Percentiles rank a stretch among this genome's conserved stretches.
Evolutionary conservation across 345 rosid genomes (phyloP).

Genomic region (Eucalyptus erythrocorys): DNA sequence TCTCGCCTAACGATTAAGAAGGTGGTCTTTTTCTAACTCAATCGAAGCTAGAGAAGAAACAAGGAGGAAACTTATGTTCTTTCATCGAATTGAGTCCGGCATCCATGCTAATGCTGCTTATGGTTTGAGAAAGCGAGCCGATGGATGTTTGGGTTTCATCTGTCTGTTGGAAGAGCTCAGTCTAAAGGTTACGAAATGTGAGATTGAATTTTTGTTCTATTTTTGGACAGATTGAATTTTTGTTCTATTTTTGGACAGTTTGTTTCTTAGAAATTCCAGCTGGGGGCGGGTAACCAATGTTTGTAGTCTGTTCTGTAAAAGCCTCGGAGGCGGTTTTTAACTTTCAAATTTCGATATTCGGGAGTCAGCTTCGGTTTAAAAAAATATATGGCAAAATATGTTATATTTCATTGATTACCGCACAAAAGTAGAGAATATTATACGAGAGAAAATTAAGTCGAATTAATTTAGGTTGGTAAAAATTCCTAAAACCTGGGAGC

Average conservation of each 20-base stretch:
- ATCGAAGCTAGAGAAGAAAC: not conserved
- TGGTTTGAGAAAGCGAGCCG: not conserved
- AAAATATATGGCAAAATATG: fast-evolving
- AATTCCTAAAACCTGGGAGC: not conserved
- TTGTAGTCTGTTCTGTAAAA: not conserved
- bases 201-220: not conserved
- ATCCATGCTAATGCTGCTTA: not conserved
- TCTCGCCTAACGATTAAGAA: not conserved
- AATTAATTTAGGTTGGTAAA: not conserved
- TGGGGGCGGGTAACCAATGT: not conserved
- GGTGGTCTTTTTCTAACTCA: not conserved
- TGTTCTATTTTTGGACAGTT: not conserved
- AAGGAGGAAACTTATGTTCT: not conserved
- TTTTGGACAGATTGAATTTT: not conserved
- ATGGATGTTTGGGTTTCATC: not conserved
- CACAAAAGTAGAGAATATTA: fast-evolving
- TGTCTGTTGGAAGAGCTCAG: too few species aligned
- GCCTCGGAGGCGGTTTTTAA: not conserved
- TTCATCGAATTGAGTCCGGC: not conserved
- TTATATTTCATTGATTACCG: not conserved
- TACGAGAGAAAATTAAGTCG: not conserved
- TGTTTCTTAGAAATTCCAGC: not conserved
- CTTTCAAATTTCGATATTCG: not conserved
- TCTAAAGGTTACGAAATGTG: not conserved
- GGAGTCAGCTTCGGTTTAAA: not conserved